Base-by-base conservation (phyloP, 1,139 yeast genomes). In the Yamadazyma diospyri region DNA sequence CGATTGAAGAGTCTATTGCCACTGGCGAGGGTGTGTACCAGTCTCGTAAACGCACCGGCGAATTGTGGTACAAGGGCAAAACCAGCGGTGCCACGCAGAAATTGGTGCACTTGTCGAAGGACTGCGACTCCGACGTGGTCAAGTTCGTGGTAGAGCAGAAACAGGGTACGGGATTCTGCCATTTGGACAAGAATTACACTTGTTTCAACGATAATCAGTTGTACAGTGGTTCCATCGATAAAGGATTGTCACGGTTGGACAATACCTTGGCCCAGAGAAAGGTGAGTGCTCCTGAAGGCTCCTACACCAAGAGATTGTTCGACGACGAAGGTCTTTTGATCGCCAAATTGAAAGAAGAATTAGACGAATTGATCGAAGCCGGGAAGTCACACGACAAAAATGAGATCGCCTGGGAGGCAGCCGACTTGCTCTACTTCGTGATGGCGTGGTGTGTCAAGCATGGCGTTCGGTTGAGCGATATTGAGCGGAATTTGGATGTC, bases 341-440 rank as follows among this genome's bases (percentile, higher is more conserved):
- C 37, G 95, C 97, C 14, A 92, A 92, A 67, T 81, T 92, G 59
- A 78, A 79, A 56, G 98, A 92, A 64, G 99, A 92, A 60, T 94
- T 96, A 35, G 97, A 92, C 51, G 99, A 94, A 59, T 74, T 92
- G 42, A 79, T 89, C 25, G 97, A 87, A 38, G 97, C 98, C 13
- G 69, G 69, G 6, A 56, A 60, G 36, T 51, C 69, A 6, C 75
- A 74, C 3, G 55, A 58, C 31, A 47, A 50, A 29, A 51, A 55
- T 19, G 97, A 92, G 42, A 75, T 88, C 34, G 83, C 97, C 0
- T 92, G 97, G 96, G 98, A 92, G 61, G 92, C 95, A 36, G 98
- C 98, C 6, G 99, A 94, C 56, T 70, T 92, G 54, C 61, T 94
- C 38, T 92, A 94, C 61, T 94, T 94, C 59, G 89, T 94, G 8